phyloP scores from a whole-genome alignment of 257 asterid species.

The Rehmannia glutinosa region DNA sequence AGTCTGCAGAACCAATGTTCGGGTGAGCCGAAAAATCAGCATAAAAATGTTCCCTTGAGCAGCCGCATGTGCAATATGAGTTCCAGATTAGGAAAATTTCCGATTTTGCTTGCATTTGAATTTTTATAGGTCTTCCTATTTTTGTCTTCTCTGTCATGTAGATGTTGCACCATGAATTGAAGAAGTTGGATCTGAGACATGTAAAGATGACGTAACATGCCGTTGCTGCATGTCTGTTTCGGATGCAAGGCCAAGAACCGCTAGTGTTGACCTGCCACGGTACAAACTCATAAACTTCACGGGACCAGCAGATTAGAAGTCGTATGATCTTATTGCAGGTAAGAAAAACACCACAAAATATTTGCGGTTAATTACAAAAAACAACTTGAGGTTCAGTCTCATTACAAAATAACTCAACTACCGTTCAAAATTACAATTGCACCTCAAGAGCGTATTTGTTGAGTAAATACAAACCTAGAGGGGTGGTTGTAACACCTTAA shows the following conservation, averaged over 20 bases:
- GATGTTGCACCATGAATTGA: conserved; percentile 38
- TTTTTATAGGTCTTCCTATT: not conserved
- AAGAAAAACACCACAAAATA: no score
- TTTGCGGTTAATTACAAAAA: no score
- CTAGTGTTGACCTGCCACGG: conserved; percentile 53
- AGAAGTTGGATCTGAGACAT: conserved; percentile 35
- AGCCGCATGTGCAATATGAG: not conserved
- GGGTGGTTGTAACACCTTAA: no score
- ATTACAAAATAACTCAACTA: no score
- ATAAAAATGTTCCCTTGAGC: not conserved
- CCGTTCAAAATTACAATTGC: no score
- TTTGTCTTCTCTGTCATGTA: conserved; percentile 24
- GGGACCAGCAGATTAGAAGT: no score
- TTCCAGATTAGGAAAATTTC: not conserved
- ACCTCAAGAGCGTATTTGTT: no score
- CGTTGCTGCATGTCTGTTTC: conserved; percentile 41
- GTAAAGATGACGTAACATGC: conserved; percentile 35
- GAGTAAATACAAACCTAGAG: no score
- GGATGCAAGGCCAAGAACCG: conserved; percentile 56
- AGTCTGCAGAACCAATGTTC: not conserved
- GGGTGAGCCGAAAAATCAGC: not conserved
- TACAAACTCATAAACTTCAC: no score
- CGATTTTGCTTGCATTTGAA: not conserved
- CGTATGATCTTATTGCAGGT: no score
- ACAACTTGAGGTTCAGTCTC: no score